Percentiles rank a stretch among this genome's conserved stretches.
These are phyloP conservation scores for Beauveria bassiana DNA, from an alignment of 2,329 filamentous ascomycete genomes.

Conservation along the genomic window DNA sequence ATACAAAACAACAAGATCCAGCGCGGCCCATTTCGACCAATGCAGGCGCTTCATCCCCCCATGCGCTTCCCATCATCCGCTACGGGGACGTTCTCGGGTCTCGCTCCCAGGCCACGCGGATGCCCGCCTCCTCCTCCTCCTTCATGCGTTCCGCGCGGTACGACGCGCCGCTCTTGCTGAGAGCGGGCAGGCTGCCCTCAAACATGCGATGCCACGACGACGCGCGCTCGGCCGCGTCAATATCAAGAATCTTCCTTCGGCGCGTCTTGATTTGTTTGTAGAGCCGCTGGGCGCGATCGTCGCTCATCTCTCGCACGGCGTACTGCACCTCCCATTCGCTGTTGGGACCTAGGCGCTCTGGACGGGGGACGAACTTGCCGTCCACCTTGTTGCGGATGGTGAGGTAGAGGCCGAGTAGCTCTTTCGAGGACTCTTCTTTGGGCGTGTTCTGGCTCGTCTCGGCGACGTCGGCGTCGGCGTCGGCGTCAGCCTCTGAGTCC, in stretches of 20 bases:
- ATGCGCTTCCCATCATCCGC: background rate
- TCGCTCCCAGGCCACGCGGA: constrained; percentile 40
- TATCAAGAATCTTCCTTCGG: constrained; percentile 39
- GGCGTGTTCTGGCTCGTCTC: background rate
- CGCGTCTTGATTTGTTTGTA: constrained; percentile 51
- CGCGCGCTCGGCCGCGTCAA: constrained; percentile 33
- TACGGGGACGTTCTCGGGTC: background rate
- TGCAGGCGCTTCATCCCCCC: background rate
- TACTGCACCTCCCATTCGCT: constrained; percentile 72
- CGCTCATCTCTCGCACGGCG: constrained; percentile 55
- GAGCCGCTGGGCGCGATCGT: constrained; percentile 36
- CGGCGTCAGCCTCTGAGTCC: background rate
- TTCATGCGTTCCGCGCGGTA: constrained; percentile 50
- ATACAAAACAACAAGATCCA: background rate
- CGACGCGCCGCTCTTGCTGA: constrained; percentile 45
- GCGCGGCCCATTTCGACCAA: background rate
- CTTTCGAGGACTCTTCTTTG: constrained; percentile 11
- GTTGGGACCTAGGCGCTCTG: constrained; percentile 33
- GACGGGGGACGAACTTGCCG: constrained; percentile 53
- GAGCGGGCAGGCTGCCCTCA: constrained; percentile 29
- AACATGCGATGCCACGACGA: constrained; percentile 41
- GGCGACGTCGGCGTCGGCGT: constrained; percentile 1
- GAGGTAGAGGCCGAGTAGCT: constrained; percentile 62
- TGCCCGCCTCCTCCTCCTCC: constrained; percentile 37
- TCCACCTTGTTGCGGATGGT: constrained; percentile 68